phyloP scores from a whole-genome alignment of 108 stramenopile genomes.

The Cyclotella choctawhatcheeana region DNA sequence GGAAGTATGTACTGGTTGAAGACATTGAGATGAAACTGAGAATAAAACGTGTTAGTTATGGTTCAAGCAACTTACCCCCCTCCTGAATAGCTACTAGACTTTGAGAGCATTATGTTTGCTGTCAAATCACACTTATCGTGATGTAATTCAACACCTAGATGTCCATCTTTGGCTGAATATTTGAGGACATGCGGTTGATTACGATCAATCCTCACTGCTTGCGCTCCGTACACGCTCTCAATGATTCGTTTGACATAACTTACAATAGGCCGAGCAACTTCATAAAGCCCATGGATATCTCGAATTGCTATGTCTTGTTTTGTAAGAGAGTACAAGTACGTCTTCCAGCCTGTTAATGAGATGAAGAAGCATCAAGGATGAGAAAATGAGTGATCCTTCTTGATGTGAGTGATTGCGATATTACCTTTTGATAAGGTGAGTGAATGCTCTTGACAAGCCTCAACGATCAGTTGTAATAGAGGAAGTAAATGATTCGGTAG shows the following conservation, averaged over 20 bases:
- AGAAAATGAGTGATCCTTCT: too few species aligned
- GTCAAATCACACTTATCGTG: constrained; percentile 82
- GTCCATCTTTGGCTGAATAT: constrained; percentile 62
- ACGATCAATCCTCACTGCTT: constrained; percentile 56
- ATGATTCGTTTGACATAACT: constrained; percentile 51
- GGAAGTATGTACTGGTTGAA: constrained; percentile 58
- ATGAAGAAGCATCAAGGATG: too few species aligned
- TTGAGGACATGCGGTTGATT: constrained; percentile 86
- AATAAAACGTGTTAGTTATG: neutral
- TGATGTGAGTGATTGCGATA: constrained; percentile 23
- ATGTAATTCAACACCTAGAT: constrained; percentile 81
- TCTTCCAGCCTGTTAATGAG: constrained; percentile 78
- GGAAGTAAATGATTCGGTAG: constrained; percentile 59
- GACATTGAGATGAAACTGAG: constrained; percentile 3
- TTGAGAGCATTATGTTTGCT: constrained; percentile 71
- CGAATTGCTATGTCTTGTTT: constrained; percentile 75
- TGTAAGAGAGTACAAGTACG: constrained; percentile 76
- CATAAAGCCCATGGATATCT: constrained; percentile 64
- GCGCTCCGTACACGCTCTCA: constrained; percentile 46
- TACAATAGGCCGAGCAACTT: constrained; percentile 57
- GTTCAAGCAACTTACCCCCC: constrained; percentile 73
- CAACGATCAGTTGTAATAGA: constrained; percentile 62
- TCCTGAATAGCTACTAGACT: constrained; percentile 55
- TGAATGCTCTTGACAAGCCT: constrained; percentile 58
- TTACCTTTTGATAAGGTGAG: too few species aligned